Base-by-base conservation (phyloP, 2,329 filamentous ascomycete genomes). In the Aspergillus phoenicis region DNA sequence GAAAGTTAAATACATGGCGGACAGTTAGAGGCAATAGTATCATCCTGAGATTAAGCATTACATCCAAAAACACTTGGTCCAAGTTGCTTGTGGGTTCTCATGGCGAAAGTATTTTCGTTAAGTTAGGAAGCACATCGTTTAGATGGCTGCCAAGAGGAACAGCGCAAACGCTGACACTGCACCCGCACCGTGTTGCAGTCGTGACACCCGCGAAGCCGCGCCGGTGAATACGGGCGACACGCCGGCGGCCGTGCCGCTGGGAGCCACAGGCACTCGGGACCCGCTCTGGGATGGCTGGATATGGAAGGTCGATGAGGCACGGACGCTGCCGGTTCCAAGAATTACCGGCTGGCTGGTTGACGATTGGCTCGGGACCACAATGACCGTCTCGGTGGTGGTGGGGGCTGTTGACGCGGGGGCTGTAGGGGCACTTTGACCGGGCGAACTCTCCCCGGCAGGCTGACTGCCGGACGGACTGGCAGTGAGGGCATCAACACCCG, bases 151-250 rank as follows among this genome's bases (percentile, higher is more conserved):
- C 57, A 66, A 52, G 13, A 61, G 41, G 8, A 60, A 58, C n/a
- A 68, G 52, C 6, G 60, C 57, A 55, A 65, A 13, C 2, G 52
- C 61, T 8, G 61, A 13, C 13, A 66, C 43, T n/a, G 43, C 36
- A 20, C 59, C 58, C 11, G 48, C 47, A 13, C 64, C 64, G 24
- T 60, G 51, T n/a, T 55, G 45, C 52, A 65, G 17, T n/a, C 52
- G 62, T n/a, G 53, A 52, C 8, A 30, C 26, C 26, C 58, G 60
- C 10, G 64, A 55, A 15, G 65, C 68, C 4, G 62, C 68, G 15
- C 68, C 68, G 2, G 66, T 69, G 47, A 63, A 69, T 2, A 66
- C 38, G 8, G 68, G 67, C n/a, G 63, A 49, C 33, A 52, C 58
- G 20, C 56, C 60, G 10, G 47, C 63, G 8, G 62, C 59, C 28